A percentile compares a stretch with the other conserved stretches of the same genome.
Conservation (phyloP, 2,329 filamentous ascomycete species). For the Fusarium pilosicola region DNA sequence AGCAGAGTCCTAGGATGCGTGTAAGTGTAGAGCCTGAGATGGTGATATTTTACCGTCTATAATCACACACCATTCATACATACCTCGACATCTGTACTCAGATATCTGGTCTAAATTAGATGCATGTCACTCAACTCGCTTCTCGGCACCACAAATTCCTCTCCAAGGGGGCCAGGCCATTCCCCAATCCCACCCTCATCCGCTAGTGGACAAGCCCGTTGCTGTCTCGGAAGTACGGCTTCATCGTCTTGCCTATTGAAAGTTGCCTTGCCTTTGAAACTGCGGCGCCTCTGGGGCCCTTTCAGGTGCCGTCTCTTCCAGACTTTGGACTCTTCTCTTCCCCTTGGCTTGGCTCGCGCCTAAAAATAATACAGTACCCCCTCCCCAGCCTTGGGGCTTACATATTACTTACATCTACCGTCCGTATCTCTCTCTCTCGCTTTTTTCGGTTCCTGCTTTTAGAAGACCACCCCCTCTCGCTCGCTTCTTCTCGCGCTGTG, state of each 20-base stretch:
- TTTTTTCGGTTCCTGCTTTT: constrained; percentile 8
- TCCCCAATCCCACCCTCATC: constrained; percentile 19
- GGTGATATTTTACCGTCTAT: not conserved
- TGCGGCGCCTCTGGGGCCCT: not conserved
- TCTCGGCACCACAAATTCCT: constrained; percentile 32
- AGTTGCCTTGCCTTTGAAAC: constrained; percentile 5
- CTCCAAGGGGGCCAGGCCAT: not conserved
- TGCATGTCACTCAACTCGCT: constrained; percentile 21
- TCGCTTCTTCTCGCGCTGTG: not conserved
- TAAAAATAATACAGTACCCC: constrained; percentile 16
- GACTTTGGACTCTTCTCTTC: not conserved
- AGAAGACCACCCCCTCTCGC: not conserved
- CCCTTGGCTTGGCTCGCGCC: not conserved
- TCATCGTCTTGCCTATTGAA: constrained; percentile 27
- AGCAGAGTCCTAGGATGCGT: not conserved
- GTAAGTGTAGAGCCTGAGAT: not conserved
- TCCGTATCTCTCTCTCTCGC: not conserved
- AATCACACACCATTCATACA: not conserved
- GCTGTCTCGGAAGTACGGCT: constrained; percentile 46
- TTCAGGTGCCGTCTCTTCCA: constrained; percentile 26
- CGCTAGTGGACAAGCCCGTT: constrained; percentile 31
- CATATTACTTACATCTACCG: not conserved
- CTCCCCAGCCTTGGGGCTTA: not conserved
- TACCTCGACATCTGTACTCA: not conserved
- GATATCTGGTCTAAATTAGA: not conserved